Evolutionary conservation across 805 yeast species (phyloP).

Genomic region (Ogataea philodendri): DNA sequence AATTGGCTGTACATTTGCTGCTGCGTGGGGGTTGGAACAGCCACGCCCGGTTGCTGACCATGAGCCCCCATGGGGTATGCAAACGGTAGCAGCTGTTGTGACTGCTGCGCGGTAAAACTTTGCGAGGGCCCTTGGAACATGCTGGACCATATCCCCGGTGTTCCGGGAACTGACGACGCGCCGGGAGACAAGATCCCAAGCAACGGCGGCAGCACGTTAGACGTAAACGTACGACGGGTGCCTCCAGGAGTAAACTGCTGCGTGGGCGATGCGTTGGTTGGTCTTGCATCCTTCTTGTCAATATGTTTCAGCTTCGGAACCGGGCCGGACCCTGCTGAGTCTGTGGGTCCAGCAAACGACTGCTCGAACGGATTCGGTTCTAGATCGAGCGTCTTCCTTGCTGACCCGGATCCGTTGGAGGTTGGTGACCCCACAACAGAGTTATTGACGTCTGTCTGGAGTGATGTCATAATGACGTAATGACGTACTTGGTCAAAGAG

Average conservation of each 20-base stretch:
- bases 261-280: conserved; percentile 36
- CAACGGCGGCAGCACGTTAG: conserved; percentile 46
- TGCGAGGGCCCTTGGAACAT: conserved; percentile 42
- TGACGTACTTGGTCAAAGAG: conserved; percentile 2
- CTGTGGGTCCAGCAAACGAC: conserved; percentile 57
- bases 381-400: conserved; percentile 36
- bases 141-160: conserved; percentile 55
- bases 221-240: conserved; percentile 33
- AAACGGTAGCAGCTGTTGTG: conserved; percentile 13
- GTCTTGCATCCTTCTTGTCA: conserved; percentile 28
- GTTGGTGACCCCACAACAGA: conserved; percentile 11
- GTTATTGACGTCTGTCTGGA: conserved; percentile 9
- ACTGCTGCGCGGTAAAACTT: conserved; percentile 13
- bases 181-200: conserved; percentile 45
- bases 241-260: conserved; percentile 57
- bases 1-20: conserved; percentile 25
- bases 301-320: conserved; percentile 22
- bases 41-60: not conserved
- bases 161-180: conserved; percentile 43
- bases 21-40: conserved; percentile 14
- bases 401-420: conserved; percentile 11
- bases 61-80: conserved; percentile 14
- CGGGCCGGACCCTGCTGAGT: conserved; percentile 10
- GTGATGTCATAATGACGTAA: conserved; percentile 23
- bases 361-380: conserved; percentile 97